Conservation (phyloP, 148 eudicot species). For the Amaranthus palmeri region DNA sequence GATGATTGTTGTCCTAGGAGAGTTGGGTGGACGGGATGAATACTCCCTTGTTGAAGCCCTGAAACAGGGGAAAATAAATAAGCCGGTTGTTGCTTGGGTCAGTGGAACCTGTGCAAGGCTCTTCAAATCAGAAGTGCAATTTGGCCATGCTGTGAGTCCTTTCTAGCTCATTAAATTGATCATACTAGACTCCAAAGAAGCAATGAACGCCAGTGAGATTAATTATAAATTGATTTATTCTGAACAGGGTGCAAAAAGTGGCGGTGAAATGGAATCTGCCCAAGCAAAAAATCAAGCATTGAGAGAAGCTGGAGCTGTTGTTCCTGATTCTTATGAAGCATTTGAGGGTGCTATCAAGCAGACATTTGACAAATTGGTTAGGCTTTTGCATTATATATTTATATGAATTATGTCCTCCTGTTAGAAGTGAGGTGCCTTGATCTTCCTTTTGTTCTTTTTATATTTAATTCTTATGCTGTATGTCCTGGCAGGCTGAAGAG, state of each 20-base stretch:
- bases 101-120: constrained; percentile 98
- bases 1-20: constrained; percentile 96
- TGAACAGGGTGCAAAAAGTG: constrained; percentile 89
- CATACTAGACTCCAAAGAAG: not conserved
- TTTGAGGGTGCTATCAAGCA: constrained; percentile 76
- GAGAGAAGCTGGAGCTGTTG: constrained; percentile 83
- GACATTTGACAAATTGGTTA: constrained; percentile 76
- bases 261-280: constrained; percentile 96
- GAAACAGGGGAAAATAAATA: constrained; percentile 86
- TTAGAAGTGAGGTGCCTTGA: not conserved
- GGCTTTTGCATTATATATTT: not conserved
- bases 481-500: constrained; percentile 47
- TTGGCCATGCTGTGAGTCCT: constrained; percentile 91
- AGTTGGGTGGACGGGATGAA: constrained; percentile 98
- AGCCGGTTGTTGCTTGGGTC: constrained; percentile 98
- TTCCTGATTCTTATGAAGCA: constrained; percentile 92
- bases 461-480: not conserved
- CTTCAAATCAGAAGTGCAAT: constrained; percentile 98
- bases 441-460: not conserved
- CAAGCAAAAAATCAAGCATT: constrained; percentile 97
- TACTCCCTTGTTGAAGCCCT: constrained; percentile 98
- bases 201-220: not conserved
- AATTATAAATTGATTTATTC: constrained; percentile 10
- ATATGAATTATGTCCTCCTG: not conserved
- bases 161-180: constrained; percentile 3